Conservation (phyloP, 768 basidiomycete species). For the Pisolithus marmoratus region DNA sequence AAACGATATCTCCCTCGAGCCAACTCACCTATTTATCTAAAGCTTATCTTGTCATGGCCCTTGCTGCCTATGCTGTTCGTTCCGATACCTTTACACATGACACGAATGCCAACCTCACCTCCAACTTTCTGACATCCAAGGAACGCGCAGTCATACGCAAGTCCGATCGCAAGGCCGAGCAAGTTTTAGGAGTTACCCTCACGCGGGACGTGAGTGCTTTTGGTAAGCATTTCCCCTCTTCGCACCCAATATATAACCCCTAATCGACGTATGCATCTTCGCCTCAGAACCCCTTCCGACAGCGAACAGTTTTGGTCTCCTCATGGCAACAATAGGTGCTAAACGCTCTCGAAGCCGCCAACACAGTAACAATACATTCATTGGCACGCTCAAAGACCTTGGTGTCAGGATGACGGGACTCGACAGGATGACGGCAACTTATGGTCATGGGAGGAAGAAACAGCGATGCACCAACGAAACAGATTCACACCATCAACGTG, state of each 20-base stretch:
- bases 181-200: conserved; percentile 12
- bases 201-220: conserved; percentile 10
- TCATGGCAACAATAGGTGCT: conserved; percentile 7
- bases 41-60: conserved; percentile 2
- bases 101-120: background rate
- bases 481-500: background rate
- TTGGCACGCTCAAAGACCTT: conserved; percentile 4
- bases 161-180: conserved; percentile 12
- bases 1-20: background rate
- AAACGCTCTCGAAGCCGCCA: conserved; percentile 4
- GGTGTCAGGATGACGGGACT: background rate
- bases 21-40: background rate
- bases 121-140: conserved; percentile 5
- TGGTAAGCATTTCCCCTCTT: background rate
- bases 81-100: background rate
- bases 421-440: background rate
- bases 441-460: conserved; percentile 3
- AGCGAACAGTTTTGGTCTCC: background rate
- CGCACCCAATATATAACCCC: background rate
- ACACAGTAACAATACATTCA: conserved; percentile 2
- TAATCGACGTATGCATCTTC: background rate
- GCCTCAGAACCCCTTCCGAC: background rate
- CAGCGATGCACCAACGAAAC: background rate
- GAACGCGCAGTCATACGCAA: conserved; percentile 7
- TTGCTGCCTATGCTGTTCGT: background rate